These are phyloP conservation scores for Leccinum imitatum DNA, from an alignment of 768 basidiomycete species.

Conservation along the genomic window DNA sequence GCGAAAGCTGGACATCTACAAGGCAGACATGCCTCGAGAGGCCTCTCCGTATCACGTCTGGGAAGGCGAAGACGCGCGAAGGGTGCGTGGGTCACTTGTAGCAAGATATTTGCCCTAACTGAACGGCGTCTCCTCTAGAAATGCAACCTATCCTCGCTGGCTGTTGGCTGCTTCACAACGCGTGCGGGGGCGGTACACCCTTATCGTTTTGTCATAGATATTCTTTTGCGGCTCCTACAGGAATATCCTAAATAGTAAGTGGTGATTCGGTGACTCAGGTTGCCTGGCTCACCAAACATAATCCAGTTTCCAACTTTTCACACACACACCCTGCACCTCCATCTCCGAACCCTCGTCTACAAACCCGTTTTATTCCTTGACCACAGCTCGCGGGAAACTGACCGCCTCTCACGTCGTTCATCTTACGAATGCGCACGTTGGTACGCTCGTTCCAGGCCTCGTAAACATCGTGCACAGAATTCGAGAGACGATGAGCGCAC, in stretches of 20 bases:
- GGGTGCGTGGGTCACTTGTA: slow-evolving; percentile 28
- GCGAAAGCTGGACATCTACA: slow-evolving; percentile 43
- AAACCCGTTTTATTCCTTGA: slow-evolving; percentile 36
- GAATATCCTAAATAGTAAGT: slow-evolving; percentile 42
- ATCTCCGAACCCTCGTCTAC: slow-evolving; percentile 30
- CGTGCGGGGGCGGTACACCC: slow-evolving; percentile 66
- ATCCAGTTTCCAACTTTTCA: slow-evolving; percentile 41
- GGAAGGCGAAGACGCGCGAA: slow-evolving; percentile 34
- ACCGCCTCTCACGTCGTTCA: slow-evolving; percentile 45
- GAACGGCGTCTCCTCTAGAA: slow-evolving; percentile 36
- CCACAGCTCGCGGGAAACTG: slow-evolving; percentile 44
- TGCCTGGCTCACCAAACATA: slow-evolving; percentile 6
- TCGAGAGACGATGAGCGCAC: slow-evolving; percentile 64
- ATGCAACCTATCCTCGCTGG: slow-evolving; percentile 45
- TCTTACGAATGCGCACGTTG: slow-evolving; percentile 55
- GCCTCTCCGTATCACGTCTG: slow-evolving; percentile 29
- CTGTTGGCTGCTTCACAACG: slow-evolving; percentile 51
- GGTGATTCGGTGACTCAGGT: slow-evolving; percentile 8
- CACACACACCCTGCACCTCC: slow-evolving; percentile 41
- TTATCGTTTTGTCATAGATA: slow-evolving; percentile 64
- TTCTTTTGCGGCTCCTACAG: slow-evolving; percentile 51
- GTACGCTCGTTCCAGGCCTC: slow-evolving; percentile 45
- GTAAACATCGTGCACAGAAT: slow-evolving; percentile 29
- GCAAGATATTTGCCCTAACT: neutral
- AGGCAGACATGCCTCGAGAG: slow-evolving; percentile 52